A percentile compares a stretch with the other conserved stretches of the same genome.
phyloP scores from a whole-genome alignment of 164 flowering plant species.

The Magnolia sinica region DNA sequence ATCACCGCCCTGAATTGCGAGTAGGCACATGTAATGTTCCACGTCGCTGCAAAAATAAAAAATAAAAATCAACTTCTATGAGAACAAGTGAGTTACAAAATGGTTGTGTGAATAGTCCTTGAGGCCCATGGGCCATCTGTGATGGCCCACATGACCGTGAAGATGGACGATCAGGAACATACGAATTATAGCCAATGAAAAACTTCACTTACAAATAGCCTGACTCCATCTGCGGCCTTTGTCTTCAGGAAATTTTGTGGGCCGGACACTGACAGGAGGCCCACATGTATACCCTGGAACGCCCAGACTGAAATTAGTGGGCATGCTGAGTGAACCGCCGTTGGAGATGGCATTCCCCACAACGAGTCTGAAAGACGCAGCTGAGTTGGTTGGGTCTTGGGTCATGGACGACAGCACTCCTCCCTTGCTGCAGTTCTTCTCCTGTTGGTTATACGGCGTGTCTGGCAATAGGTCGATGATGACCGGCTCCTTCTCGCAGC shows the following conservation, averaged over 20 bases:
- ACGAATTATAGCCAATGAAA: slow-evolving; percentile 4
- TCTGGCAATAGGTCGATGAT: slow-evolving; percentile 54
- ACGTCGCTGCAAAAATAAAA: slow-evolving; percentile 46
- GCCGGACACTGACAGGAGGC: slow-evolving; percentile 30
- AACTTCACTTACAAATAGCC: slow-evolving; percentile 48
- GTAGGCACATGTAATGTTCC: slow-evolving; percentile 59
- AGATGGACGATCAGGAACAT: background rate
- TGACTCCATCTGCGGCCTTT: slow-evolving; percentile 56
- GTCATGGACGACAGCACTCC: slow-evolving; percentile 58
- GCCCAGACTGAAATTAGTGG: slow-evolving; percentile 49
- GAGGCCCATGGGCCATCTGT: background rate
- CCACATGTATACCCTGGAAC: slow-evolving; percentile 72
- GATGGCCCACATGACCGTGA: background rate
- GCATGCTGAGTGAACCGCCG: background rate
- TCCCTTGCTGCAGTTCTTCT: slow-evolving; percentile 65
- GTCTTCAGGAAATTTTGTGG: slow-evolving; percentile 34
- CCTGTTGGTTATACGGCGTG: slow-evolving; percentile 46
- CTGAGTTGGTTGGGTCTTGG: slow-evolving; percentile 42
- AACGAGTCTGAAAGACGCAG: slow-evolving; percentile 46
- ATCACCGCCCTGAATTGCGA: slow-evolving; percentile 48
- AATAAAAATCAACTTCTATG: background rate
- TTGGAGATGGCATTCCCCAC: slow-evolving; percentile 24
- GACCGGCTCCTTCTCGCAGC: slow-evolving; percentile 52
- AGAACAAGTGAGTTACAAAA: background rate
- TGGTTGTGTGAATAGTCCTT: background rate